Evolutionary conservation across 768 basidiomycete genomes (phyloP), one percentile per base, ranked within the genome.

Genomic region (Chalciporus sphaerocephalus): DNA sequence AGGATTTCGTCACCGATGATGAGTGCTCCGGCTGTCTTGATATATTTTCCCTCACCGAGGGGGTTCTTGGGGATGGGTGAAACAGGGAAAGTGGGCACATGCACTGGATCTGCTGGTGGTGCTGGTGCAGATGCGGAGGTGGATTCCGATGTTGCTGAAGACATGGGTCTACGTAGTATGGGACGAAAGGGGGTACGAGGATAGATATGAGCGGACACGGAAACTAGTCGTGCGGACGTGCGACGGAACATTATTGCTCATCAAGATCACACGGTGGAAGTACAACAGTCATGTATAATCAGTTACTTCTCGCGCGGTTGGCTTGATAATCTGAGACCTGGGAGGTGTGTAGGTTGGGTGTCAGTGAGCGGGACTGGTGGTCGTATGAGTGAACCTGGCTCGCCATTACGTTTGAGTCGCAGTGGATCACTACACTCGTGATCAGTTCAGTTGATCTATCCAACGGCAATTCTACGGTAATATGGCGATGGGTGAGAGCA

Each of bases 1-100:
- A 97, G 68, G 27, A 95, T 92, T 58, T 95, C 92, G 65, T 94
- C 91, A 8, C 91, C 87, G 51, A 90, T 89, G 36, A 90, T 75
- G 47, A 90, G 71, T 0, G 84, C 85, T 20, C 75, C 87, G 1
- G 88, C 87, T 0, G 82, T 83, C 55, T 75, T 72, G 60, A 94
- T 91, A 59, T 76, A 81, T 18, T 69, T 71, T 6, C 83, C 85
- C 9, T 85, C 79, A 2, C 86, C 84, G 1, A 87, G 66, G 21
- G 82, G 82, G 57, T 87, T 86, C 35, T 66, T 62, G 6, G 85
- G 81, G 20, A 83, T 58, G 16, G 79, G 72, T 1, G 85, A 84
- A 35, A 78, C 53, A 2, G 74, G 60, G 60, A 83, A 42, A 24
- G 60, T 61, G 11, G 16, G 36, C 7, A 40, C 39, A 15, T 13